These are phyloP conservation scores for Phaeosphaeria sp. DNA, from an alignment of 2,329 filamentous ascomycete genomes.

Conservation along the genomic window DNA sequence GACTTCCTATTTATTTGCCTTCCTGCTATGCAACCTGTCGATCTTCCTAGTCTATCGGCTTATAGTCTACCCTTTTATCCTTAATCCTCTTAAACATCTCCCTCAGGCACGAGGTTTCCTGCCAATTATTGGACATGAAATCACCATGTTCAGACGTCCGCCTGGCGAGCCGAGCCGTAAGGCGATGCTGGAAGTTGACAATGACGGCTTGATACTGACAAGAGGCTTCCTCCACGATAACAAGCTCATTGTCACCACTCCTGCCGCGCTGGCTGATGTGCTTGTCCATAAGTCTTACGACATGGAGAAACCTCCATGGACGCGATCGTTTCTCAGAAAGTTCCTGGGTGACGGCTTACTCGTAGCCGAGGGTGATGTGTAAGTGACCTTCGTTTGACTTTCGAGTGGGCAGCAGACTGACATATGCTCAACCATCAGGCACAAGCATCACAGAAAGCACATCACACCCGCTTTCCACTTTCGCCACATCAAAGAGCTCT, in stretches of 20 bases:
- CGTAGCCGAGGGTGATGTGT: constrained; percentile 56
- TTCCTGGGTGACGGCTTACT: constrained; percentile 61
- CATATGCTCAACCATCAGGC: constrained; percentile 21
- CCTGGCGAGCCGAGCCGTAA: constrained; percentile 40
- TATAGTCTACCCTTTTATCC: constrained; percentile 47
- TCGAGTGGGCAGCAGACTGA: neutral
- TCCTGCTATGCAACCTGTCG: constrained; percentile 21
- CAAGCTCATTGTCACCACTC: constrained; percentile 47
- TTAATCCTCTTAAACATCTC: constrained; percentile 49
- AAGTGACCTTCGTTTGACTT: neutral
- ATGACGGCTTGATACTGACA: constrained; percentile 50
- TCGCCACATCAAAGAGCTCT: constrained; percentile 82
- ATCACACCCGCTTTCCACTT: constrained; percentile 86
- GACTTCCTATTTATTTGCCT: constrained; percentile 22
- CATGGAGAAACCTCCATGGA: constrained; percentile 58
- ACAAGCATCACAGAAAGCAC: constrained; percentile 68
- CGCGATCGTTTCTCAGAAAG: constrained; percentile 53
- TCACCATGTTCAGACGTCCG: constrained; percentile 43
- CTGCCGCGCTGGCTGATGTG: constrained; percentile 56
- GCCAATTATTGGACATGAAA: constrained; percentile 48
- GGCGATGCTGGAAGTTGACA: constrained; percentile 48
- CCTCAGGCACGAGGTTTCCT: constrained; percentile 37
- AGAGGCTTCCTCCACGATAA: constrained; percentile 48
- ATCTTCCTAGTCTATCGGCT: constrained; percentile 26
- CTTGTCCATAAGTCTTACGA: constrained; percentile 62